Evolutionary conservation across 768 basidiomycete genomes (phyloP).

Genomic region (Rhizopogon vesiculosus): DNA sequence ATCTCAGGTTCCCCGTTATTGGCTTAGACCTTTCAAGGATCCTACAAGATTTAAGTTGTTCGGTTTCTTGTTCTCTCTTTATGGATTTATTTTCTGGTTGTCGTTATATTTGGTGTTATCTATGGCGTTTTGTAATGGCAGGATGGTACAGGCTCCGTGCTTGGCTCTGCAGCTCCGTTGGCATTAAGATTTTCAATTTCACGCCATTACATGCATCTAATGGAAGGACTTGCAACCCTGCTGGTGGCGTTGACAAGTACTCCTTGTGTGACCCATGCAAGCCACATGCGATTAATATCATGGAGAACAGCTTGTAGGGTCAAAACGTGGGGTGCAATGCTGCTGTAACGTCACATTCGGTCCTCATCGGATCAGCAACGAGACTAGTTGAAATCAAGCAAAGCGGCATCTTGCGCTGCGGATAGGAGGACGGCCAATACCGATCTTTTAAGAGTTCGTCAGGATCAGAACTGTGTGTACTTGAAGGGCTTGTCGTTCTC

Average conservation of each 20-base stretch:
- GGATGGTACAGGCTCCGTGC: no score
- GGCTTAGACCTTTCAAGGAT: not conserved
- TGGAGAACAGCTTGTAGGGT: no score
- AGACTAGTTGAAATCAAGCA: no score
- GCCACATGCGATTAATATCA: not conserved
- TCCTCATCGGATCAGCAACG: no score
- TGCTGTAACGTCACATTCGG: no score
- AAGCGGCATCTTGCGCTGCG: no score
- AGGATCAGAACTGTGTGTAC: no score
- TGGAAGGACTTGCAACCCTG: not conserved
- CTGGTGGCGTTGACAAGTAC: not conserved
- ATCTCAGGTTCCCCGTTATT: not conserved
- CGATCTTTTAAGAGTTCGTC: no score
- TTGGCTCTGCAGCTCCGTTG: not conserved
- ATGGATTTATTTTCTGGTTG: not conserved
- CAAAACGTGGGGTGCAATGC: no score
- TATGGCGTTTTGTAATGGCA: not conserved
- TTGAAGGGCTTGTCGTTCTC: not conserved
- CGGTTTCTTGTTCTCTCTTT: not conserved
- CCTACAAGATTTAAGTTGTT: not conserved
- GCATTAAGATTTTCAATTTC: not conserved
- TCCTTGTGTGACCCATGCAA: not conserved
- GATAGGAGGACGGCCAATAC: no score
- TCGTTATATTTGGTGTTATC: not conserved
- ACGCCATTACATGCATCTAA: not conserved